Evolutionary conservation across 2,329 filamentous ascomycete species (phyloP).

Genomic region (Grosmannia serpens): DNA sequence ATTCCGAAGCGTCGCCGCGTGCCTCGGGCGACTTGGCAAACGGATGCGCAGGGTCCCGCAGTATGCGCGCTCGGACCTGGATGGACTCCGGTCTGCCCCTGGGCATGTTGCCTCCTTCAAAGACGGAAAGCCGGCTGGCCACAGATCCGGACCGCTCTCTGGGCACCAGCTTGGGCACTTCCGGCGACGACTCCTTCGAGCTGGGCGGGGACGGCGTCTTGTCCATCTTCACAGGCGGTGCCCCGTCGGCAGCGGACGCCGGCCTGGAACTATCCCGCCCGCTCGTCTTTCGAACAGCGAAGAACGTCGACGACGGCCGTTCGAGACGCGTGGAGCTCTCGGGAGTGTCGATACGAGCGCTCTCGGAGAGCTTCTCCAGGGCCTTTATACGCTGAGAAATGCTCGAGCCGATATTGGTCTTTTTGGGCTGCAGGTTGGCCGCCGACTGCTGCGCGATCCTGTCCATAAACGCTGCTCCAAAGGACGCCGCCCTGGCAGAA

Average conservation of each 20-base stretch:
- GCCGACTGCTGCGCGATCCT: conserved; percentile 38
- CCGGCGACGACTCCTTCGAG: conserved; percentile 36
- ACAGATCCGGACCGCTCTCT: conserved; percentile 42
- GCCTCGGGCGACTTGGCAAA: conserved; percentile 29
- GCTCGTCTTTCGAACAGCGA: conserved; percentile 40
- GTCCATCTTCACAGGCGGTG: conserved; percentile 25
- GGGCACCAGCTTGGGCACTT: conserved; percentile 22
- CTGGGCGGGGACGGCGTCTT: conserved; percentile 25
- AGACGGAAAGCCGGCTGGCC: conserved; percentile 43
- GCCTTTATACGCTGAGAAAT: conserved; percentile 94
- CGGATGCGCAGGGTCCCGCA: conserved; percentile 48
- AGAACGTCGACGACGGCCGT: conserved; percentile 42
- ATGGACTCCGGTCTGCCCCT: conserved; percentile 57
- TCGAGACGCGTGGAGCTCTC: conserved; percentile 18
- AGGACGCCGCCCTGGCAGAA: conserved; percentile 42
- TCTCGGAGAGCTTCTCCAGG: conserved; percentile 62
- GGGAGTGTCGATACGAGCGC: conserved; percentile 17
- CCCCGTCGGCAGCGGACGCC: conserved; percentile 32
- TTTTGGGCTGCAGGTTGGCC: conserved; percentile 50
- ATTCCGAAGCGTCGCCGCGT: conserved; percentile 31
- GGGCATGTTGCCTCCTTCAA: conserved; percentile 34
- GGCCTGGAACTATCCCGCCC: conserved; percentile 30
- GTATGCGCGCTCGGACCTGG: conserved; percentile 78
- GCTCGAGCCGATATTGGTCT: conserved; percentile 73
- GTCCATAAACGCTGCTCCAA: conserved; percentile 44